Base-by-base conservation (phyloP, 768 basidiomycete species). In the Guyanaporus albipodus region DNA sequence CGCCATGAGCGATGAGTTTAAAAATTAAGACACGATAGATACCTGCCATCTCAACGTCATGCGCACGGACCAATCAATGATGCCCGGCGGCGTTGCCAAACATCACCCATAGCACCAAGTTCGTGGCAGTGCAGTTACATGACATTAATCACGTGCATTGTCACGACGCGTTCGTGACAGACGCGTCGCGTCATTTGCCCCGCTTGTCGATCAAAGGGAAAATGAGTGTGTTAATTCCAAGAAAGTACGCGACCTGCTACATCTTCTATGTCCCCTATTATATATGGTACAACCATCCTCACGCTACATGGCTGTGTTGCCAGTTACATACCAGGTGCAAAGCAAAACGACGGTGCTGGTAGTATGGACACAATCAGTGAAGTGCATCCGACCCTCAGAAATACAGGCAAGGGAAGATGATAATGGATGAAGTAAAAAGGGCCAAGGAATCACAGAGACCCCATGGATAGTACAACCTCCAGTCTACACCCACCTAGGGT, bases 131-230 rank as follows among this genome's bases (percentile, higher is more conserved):
- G 60, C 27, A 14, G 44, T 46, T 12, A 60, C 44, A 24, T 38
- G 47, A 44, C 24, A 48, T 50, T 3, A 15, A 19, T 52, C 63
- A 64, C 58, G 60, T 67, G 63, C 3, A 8, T 0, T 14, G 64
- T 67, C 65, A 67, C 62, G 38, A 5, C 63, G 62, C 51, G 63
- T 67, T 36, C 11, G 53, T 51, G 54, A 59, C 55, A 34, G 49
- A 33, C 62, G 62, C 62, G 62, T 52, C 54, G 48, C 53, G 54
- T 49, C 38, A 43, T 36, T 39, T 21, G 6, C 5, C 19, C n/a
- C 28, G 24, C 6, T 33, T 38, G 35, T 32, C 55, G 41, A 22
- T 19, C 28, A 23, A 43, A 33, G 4, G 10, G 37, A 55, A 18
- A 40, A 11, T 19, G 2, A n/a, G 21, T 22, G n/a, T n/a, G n/a